A percentile compares a stretch with the other conserved stretches of the same genome.
phyloP scores from a whole-genome alignment of 202 grass and related monocot genomes.

The Alloteropsis angusta region DNA sequence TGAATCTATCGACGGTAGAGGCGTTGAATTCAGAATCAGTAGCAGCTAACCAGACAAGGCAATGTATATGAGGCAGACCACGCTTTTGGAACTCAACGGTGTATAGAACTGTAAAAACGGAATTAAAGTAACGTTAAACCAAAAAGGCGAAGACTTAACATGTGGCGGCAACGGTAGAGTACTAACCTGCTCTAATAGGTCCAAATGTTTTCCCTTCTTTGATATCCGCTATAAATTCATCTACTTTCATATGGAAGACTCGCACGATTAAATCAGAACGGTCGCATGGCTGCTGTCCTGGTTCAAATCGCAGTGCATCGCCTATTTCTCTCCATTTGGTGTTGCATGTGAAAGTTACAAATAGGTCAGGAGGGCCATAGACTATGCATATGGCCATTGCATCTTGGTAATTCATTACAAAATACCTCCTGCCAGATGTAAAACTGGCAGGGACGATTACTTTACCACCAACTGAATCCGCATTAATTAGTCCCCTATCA shows the following conservation, averaged over 20 bases:
- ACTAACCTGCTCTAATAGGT: background rate
- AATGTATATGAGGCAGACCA: background rate
- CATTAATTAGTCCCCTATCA: background rate
- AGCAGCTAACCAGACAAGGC: background rate
- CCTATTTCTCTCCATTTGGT: background rate
- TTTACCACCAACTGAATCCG: background rate
- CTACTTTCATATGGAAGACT: slow-evolving; percentile 9
- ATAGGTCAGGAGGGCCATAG: background rate
- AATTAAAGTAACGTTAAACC: too few relatives aligned
- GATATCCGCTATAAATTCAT: background rate
- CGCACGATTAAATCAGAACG: background rate
- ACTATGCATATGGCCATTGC: background rate
- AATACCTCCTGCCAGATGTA: too few relatives aligned
- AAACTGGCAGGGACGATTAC: too few relatives aligned
- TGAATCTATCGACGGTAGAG: background rate
- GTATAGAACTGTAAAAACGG: background rate
- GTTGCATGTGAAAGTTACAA: slow-evolving; percentile 18
- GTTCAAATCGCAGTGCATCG: background rate
- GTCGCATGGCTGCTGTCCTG: background rate
- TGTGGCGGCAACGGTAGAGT: too few relatives aligned
- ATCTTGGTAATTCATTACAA: slow-evolving; percentile 26
- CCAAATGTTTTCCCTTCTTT: background rate
- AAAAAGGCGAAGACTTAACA: background rate
- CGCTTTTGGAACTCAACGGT: background rate
- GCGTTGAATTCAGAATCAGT: background rate